A percentile compares a stretch with the other conserved stretches of the same genome.
Evolutionary conservation across 1,139 yeast species (phyloP).

Genomic region (Yamadazyma blattariae): DNA sequence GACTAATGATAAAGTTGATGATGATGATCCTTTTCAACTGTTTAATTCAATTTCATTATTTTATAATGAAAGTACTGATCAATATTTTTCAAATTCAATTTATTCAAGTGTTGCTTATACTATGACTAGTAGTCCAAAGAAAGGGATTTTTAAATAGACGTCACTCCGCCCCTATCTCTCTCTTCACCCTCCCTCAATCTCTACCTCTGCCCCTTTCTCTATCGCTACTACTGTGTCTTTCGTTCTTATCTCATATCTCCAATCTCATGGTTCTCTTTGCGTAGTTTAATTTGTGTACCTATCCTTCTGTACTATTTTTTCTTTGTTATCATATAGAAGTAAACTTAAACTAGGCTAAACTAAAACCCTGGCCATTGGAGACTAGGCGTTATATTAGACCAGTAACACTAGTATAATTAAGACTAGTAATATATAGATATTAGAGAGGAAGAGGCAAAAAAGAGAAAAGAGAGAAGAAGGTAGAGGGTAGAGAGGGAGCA

Average conservation of each 20-base stretch:
- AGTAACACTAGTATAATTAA: too few relatives aligned
- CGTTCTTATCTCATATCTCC: neutral
- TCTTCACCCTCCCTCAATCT: neutral
- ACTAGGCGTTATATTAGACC: too few relatives aligned
- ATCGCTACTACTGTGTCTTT: neutral
- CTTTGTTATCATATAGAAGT: too few relatives aligned
- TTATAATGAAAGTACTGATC: constrained; percentile 51
- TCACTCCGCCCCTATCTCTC: neutral
- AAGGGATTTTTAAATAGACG: constrained; percentile 10
- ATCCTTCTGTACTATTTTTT: too few relatives aligned
- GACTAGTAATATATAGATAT: too few relatives aligned
- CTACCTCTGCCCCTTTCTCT: neutral
- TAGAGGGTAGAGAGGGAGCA: neutral
- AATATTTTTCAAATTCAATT: constrained; percentile 35
- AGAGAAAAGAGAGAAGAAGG: neutral
- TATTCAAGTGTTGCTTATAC: constrained; percentile 71
- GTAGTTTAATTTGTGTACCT: too few relatives aligned
- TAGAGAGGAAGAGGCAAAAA: neutral
- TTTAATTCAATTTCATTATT: constrained; percentile 89
- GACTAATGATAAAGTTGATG: neutral
- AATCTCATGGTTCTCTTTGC: too few relatives aligned
- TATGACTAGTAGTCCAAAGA: constrained; percentile 28
- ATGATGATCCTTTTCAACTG: constrained; percentile 76
- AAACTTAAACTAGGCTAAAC: too few relatives aligned
- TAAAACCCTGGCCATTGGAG: too few relatives aligned